phyloP scores from a whole-genome alignment of 2,329 filamentous ascomycete species.

The Geoglossum cookeanum region DNA sequence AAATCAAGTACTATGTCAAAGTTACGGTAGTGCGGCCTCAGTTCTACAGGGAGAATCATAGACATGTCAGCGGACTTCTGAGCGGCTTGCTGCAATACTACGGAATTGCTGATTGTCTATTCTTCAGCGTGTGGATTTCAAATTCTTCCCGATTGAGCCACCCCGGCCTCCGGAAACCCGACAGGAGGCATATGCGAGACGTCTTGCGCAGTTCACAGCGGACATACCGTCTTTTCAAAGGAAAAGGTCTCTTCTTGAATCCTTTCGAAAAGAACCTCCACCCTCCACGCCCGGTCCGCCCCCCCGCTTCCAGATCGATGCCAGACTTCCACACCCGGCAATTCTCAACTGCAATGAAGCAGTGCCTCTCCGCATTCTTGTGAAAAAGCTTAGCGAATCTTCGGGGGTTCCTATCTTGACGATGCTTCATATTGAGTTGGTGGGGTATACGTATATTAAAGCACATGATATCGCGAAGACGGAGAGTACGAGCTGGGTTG shows the following conservation, averaged over 20 bases:
- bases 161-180: constrained; percentile 47
- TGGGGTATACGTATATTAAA: constrained; percentile 60
- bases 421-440: constrained; percentile 62
- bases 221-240: constrained; percentile 20
- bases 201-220: constrained; percentile 40
- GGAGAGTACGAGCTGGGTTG: constrained; percentile 56
- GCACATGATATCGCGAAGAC: constrained; percentile 55
- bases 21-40: constrained; percentile 81
- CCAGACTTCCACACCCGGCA: constrained; percentile 67
- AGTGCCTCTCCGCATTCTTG: constrained; percentile 59
- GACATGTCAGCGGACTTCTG: constrained; percentile 22
- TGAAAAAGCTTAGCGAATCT: constrained; percentile 54
- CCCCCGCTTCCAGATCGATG: constrained; percentile 55
- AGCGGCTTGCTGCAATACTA: neutral
- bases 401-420: constrained; percentile 55
- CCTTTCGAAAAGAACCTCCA: constrained; percentile 12
- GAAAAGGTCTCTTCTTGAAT: constrained; percentile 40
- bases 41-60: constrained; percentile 78
- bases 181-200: constrained; percentile 69
- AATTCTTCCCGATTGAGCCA: constrained; percentile 83
- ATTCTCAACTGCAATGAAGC: constrained; percentile 81
- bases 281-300: constrained; percentile 19
- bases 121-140: constrained; percentile 35
- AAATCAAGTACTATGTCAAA: constrained; percentile 89
- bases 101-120: neutral